Conservation (phyloP, 768 basidiomycete genomes). For the Melanogaster broomeanus region DNA sequence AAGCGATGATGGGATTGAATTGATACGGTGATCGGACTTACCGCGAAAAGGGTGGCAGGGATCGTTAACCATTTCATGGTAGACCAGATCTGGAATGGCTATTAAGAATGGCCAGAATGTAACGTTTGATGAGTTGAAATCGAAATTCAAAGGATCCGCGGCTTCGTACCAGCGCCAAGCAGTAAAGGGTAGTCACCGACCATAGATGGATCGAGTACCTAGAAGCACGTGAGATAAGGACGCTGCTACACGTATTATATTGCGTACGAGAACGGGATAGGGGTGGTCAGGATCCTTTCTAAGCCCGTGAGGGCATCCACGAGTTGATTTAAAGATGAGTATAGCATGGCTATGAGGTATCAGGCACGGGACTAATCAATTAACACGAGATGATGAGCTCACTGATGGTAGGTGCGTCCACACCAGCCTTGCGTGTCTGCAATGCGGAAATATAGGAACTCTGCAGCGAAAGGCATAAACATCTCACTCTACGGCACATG, state of each 20-base stretch:
- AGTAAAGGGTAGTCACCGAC: conserved; percentile 63
- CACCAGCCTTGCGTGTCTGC: conserved; percentile 49
- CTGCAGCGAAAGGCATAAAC: conserved; percentile 33
- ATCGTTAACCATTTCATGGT: conserved; percentile 63
- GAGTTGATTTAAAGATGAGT: conserved; percentile 51
- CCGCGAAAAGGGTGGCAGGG: conserved; percentile 56
- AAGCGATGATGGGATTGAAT: background rate
- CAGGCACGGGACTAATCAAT: background rate
- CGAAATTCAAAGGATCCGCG: background rate
- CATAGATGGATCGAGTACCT: conserved; percentile 73
- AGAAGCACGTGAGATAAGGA: background rate
- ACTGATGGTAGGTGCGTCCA: conserved; percentile 66
- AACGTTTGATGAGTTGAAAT: conserved; percentile 1
- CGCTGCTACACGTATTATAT: background rate
- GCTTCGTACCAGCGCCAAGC: conserved; percentile 53
- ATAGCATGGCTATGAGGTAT: conserved; percentile 42
- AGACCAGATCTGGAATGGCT: conserved; percentile 68
- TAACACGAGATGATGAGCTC: conserved; percentile 16
- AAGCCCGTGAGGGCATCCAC: conserved; percentile 69
- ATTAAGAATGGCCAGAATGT: conserved; percentile 2
- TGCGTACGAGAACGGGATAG: conserved; percentile 72
- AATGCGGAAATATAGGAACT: conserved; percentile 67
- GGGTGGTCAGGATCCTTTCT: conserved; percentile 73
- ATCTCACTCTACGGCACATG: background rate
- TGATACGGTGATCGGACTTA: conserved; percentile 27